Percentiles rank a stretch among this genome's conserved stretches.
Conservation (phyloP, 495 filamentous ascomycete genomes). For the Penicillium mononematosum region DNA sequence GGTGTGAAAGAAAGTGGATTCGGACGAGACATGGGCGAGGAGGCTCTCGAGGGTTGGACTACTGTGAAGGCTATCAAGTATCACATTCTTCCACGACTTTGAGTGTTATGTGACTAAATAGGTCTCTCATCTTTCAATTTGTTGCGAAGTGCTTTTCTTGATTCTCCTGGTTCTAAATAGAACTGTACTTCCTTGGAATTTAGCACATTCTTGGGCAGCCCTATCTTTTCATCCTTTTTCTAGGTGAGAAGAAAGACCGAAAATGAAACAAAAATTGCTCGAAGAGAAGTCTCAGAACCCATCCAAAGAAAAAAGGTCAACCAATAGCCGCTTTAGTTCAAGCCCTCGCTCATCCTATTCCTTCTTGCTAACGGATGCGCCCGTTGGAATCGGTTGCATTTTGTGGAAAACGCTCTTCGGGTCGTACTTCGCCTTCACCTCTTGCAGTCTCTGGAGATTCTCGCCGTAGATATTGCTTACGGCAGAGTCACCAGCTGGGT, state of each 20-base stretch:
- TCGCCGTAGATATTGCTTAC: constrained; percentile 43
- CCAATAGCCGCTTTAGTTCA: neutral
- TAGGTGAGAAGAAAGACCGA: neutral
- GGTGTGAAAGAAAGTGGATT: constrained; percentile 58
- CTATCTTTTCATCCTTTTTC: neutral
- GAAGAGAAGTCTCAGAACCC: neutral
- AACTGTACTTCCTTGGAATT: no score
- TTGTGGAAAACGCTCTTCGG: constrained; percentile 55
- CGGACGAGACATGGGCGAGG: constrained; percentile 46
- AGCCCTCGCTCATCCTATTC: neutral
- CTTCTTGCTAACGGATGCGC: neutral
- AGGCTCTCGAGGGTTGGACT: constrained; percentile 31
- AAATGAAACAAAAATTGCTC: neutral
- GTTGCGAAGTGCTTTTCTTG: no score
- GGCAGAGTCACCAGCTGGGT: constrained; percentile 33
- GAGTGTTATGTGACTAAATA: neutral
- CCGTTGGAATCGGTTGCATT: constrained; percentile 33
- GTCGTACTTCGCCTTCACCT: constrained; percentile 54
- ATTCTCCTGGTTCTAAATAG: neutral
- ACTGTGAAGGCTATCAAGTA: constrained; percentile 28
- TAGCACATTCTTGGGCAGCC: neutral
- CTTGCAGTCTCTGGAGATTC: constrained; percentile 45
- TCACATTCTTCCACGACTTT: constrained; percentile 24
- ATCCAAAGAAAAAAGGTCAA: neutral
- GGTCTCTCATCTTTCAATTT: no score